phyloP scores from a whole-genome alignment of 225 moss, liverwort and hornwort species.

The Polytrichum commune region DNA sequence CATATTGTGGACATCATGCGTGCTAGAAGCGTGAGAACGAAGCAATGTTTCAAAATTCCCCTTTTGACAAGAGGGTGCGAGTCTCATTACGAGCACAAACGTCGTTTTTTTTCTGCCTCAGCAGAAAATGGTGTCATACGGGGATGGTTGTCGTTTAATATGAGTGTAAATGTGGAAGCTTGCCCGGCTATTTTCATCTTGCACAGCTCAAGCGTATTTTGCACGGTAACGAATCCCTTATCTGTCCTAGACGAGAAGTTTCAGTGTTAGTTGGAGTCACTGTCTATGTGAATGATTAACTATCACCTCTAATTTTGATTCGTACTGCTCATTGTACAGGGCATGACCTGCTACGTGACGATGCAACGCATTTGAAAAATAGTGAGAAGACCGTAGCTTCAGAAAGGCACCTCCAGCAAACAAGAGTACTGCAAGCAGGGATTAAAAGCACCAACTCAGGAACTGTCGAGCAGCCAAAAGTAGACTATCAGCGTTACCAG shows the following conservation, averaged over 20 bases:
- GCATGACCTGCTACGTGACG: neutral
- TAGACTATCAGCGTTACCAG: neutral
- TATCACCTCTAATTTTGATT: neutral
- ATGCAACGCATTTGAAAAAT: neutral
- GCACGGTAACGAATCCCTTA: neutral
- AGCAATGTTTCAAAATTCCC: too few species aligned
- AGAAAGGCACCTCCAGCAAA: slow-evolving; percentile 11
- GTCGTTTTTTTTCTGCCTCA: too few species aligned
- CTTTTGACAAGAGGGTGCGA: too few species aligned
- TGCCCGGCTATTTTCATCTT: neutral
- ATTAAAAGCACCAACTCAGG: neutral
- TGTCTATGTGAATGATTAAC: neutral
- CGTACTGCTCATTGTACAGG: neutral
- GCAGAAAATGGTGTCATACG: too few species aligned
- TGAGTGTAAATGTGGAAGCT: too few species aligned
- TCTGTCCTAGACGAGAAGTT: neutral
- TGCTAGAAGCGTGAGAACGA: too few species aligned
- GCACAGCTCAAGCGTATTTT: neutral
- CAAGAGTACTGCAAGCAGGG: neutral
- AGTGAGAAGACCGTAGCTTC: neutral
- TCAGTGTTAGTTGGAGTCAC: neutral
- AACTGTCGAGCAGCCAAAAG: too few species aligned
- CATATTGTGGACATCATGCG: too few species aligned
- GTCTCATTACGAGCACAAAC: too few species aligned
- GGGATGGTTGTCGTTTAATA: too few species aligned